Evolutionary conservation across 208 protist species (phyloP).

Genomic region (Trypanosoma boissoni): DNA sequence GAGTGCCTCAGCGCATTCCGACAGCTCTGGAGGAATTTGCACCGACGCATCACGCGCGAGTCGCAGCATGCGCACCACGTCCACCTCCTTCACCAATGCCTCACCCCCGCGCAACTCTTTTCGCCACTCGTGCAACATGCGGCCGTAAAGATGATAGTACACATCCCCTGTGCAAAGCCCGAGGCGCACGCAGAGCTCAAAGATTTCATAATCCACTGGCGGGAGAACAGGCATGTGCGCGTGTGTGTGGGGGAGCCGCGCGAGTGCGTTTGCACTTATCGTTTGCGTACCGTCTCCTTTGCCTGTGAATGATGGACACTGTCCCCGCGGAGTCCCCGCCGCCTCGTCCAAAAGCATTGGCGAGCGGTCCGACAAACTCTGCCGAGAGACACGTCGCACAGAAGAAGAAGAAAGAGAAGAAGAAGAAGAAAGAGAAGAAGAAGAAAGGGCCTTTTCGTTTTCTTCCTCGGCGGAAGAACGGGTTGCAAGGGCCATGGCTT

Average conservation of each 20-base stretch:
- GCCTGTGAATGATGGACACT: conserved; percentile 57
- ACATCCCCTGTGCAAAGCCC: conserved; percentile 41
- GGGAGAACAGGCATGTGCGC: conserved; percentile 50
- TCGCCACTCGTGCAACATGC: conserved; percentile 70
- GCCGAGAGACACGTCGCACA: conserved; percentile 21
- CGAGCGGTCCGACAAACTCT: conserved; percentile 39
- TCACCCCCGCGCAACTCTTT: conserved; percentile 32
- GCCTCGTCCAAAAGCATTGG: conserved; percentile 57
- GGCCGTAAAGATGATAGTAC: conserved; percentile 71
- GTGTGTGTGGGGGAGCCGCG: conserved; percentile 49
- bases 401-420: conserved; percentile 4
- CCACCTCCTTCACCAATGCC: conserved; percentile 25
- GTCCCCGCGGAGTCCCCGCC: conserved; percentile 39
- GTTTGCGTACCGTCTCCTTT: conserved; percentile 36
- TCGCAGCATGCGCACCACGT: conserved; percentile 54
- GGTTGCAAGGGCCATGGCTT: background rate
- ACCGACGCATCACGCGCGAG: conserved; percentile 70
- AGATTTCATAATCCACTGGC: conserved; percentile 83
- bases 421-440: background rate
- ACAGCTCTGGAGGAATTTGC: conserved; percentile 68
- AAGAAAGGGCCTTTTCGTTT: conserved; percentile 5
- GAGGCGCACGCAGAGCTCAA: conserved; percentile 63
- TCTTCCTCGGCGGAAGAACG: background rate
- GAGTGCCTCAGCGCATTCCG: conserved; percentile 59
- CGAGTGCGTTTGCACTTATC: conserved; percentile 61